These are phyloP conservation scores for Fusarium austroafricanum DNA, from an alignment of 2,329 filamentous ascomycete genomes.

Conservation along the genomic window DNA sequence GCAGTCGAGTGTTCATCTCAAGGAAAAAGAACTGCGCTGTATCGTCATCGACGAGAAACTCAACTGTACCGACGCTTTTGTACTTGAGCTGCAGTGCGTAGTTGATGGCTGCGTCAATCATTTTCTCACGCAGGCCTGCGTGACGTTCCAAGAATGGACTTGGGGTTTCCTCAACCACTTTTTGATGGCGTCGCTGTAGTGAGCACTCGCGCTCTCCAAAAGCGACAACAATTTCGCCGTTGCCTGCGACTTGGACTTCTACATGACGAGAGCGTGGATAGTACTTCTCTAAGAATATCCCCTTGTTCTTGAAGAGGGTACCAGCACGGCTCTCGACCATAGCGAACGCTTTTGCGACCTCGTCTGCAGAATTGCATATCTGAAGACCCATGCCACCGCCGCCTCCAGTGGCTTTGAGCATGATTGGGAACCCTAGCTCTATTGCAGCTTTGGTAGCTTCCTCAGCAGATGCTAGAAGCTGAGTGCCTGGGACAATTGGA, in stretches of 20 bases:
- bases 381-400: constrained; percentile 5
- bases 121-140: not conserved
- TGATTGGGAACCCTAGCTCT: not conserved
- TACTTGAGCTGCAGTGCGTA: constrained; percentile 4
- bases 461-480: not conserved
- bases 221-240: constrained; percentile 53
- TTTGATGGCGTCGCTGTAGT: constrained; percentile 75
- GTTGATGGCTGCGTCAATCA: not conserved
- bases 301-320: not conserved
- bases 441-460: not conserved
- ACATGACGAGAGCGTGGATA: not conserved
- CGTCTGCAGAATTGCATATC: not conserved
- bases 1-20: constrained; percentile 70
- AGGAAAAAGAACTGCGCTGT: constrained; percentile 64
- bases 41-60: constrained; percentile 5
- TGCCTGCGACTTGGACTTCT: not conserved
- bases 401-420: constrained; percentile 1
- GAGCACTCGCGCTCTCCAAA: constrained; percentile 76
- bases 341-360: not conserved
- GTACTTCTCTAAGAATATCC: constrained; percentile 2
- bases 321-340: not conserved
- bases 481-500: not conserved
- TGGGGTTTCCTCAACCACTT: constrained; percentile 56
- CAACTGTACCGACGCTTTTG: constrained; percentile 45
- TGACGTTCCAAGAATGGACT: not conserved